phyloP scores from a whole-genome alignment of 2,329 filamentous ascomycete species.

The Alternaria ethzedia region DNA sequence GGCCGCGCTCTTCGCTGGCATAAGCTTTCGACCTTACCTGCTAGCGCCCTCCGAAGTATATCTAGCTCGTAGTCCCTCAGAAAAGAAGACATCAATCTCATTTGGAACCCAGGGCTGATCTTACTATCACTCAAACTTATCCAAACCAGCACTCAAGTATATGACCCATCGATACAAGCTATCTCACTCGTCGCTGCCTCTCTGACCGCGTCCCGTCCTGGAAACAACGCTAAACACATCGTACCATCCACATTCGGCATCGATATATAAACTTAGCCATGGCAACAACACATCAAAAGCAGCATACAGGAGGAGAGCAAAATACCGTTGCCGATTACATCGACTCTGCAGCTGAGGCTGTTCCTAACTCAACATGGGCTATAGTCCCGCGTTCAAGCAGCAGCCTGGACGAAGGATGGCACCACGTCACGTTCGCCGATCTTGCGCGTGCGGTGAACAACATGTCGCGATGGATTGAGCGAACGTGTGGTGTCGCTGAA shows the following conservation, averaged over 20 bases:
- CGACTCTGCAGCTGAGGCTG: neutral
- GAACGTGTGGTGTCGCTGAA: neutral
- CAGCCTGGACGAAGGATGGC: neutral
- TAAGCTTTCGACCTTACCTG: neutral
- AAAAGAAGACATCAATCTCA: neutral
- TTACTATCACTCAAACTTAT: neutral
- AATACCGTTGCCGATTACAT: neutral
- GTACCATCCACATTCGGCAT: neutral
- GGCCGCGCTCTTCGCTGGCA: neutral
- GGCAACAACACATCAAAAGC: neutral
- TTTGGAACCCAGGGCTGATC: neutral
- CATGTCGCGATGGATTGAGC: constrained; percentile 1
- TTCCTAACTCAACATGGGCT: neutral
- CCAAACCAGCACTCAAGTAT: neutral
- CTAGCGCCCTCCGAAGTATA: neutral
- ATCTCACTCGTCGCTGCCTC: neutral
- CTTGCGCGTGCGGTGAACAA: neutral
- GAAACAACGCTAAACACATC: neutral
- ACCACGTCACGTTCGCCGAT: neutral
- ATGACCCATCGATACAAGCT: too few species aligned
- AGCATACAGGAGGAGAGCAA: neutral
- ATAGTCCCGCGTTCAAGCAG: neutral
- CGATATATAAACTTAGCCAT: neutral
- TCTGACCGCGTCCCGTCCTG: too few species aligned
- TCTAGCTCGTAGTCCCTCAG: neutral